Conservation (phyloP, 805 yeast species). For the Pichia phayaonensis region DNA sequence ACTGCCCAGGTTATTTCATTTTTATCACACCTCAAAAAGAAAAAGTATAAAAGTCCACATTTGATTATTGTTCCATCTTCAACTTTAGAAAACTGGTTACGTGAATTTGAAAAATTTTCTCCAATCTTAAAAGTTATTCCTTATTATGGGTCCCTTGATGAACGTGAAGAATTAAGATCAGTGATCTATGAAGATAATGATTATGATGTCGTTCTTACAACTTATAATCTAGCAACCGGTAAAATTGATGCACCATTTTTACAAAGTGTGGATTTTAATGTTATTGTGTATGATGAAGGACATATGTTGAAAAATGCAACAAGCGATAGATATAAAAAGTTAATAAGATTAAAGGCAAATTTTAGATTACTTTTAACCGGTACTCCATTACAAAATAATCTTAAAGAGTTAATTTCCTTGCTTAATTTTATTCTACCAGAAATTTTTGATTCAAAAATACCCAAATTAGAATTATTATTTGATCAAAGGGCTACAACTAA, state of each 20-base stretch:
- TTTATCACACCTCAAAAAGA: conserved; percentile 72
- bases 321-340: conserved; percentile 78
- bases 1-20: conserved; percentile 95
- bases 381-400: conserved; percentile 92
- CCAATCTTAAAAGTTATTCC: conserved; percentile 81
- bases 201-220: conserved; percentile 88
- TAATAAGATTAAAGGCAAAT: conserved; percentile 77
- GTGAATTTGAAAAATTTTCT: conserved; percentile 87
- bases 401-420: conserved; percentile 82
- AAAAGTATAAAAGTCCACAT: conserved; percentile 65
- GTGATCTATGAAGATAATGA: conserved; percentile 47
- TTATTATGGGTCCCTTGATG: conserved; percentile 82
- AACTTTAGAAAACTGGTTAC: conserved; percentile 93
- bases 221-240: conserved; percentile 82
- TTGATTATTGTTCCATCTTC: conserved; percentile 93
- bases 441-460: conserved; percentile 72
- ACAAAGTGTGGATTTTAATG: conserved; percentile 68
- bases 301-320: conserved; percentile 89
- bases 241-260: conserved; percentile 76
- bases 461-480: conserved; percentile 74
- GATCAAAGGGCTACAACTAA: conserved; percentile 79
- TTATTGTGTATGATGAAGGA: conserved; percentile 94
- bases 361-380: conserved; percentile 89
- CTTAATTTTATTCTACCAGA: conserved; percentile 86
- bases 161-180: conserved; percentile 77